phyloP scores from a whole-genome alignment of 208 protist species.

The Trichomonas vaginalis region DNA sequence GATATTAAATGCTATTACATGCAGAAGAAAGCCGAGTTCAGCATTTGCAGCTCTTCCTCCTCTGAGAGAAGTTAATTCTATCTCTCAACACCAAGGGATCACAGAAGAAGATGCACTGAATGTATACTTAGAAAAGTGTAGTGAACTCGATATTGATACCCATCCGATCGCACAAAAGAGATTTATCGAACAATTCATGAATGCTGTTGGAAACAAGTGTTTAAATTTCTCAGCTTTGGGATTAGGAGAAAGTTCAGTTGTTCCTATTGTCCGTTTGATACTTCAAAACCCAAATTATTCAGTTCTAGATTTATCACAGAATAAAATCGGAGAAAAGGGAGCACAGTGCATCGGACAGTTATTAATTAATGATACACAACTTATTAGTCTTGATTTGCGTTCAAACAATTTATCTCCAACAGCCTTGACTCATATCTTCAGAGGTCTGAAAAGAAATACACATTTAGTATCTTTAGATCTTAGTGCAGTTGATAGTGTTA shows the following conservation, averaged over 20 bases:
- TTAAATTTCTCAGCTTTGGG: not conserved
- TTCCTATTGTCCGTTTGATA: not conserved
- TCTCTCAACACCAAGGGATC: not conserved
- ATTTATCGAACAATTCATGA: constrained; percentile 12
- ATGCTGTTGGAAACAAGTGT: not conserved
- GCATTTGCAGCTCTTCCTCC: not conserved
- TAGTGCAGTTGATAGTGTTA: not conserved
- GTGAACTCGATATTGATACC: not conserved
- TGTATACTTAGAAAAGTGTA: not conserved
- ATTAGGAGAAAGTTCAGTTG: not conserved
- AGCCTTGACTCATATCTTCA: not conserved
- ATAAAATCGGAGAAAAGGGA: not conserved
- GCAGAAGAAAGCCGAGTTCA: not conserved
- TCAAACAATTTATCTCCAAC: not conserved
- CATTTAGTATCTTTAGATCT: not conserved
- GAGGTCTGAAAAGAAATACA: not conserved
- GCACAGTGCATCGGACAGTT: not conserved
- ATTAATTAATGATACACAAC: not conserved
- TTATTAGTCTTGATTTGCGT: not conserved
- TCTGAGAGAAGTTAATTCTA: not conserved
- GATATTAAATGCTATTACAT: not conserved
- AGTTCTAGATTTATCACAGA: not conserved
- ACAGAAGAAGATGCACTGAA: not conserved
- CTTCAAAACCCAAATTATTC: not conserved
- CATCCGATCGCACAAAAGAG: not conserved